Evolutionary conservation across 2,329 filamentous ascomycete genomes (phyloP), one percentile per base, ranked within the genome.

Genomic region (Cladosporium sp.): DNA sequence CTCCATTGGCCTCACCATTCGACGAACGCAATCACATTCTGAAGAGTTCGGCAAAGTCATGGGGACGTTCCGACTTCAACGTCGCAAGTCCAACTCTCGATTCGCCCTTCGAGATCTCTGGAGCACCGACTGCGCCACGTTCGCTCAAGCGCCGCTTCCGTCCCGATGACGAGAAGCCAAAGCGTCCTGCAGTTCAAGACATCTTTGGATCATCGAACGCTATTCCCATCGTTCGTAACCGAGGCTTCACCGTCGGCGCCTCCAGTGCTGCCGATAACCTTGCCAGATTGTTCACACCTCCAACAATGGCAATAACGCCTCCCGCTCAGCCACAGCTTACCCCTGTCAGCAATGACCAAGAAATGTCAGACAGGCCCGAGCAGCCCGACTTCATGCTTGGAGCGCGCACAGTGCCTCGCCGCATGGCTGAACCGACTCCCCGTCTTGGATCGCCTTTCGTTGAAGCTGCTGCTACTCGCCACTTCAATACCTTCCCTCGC

Each of bases 161-260:
- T 40, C 77, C 80, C 59, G 79, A 84, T 25, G 75, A 80, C 55
- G 68, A 76, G 37, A 77, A 76, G 61, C 75, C 77, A 19, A 76
- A 75, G 38, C 76, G 74, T 61, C 73, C 77, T 37, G 72, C 72
- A 6, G 66, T 78, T 7, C 72, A 77, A 52, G 73, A 80, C 59
- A 68, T 81, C 8, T 79, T 82, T 62, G 74, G 76, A 57, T 73
- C 75, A 39, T 73, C 75, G 28, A 75, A 76, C 9, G 79, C 80
- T 55, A 78, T 83, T 64, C 80, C 82, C 58, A 80, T 83, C 30
- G 78, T 84, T 36, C 80, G 84, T 40, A 84, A 80, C 64, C 82
- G 85, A 43, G 84, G 84, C 57, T 85, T 84, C 65, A 87, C 83
- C 49, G 77, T 83, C 22, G 81, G 84, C 51, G 82, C 84, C 55